Evolutionary conservation across 2,329 filamentous ascomycete species (phyloP), one percentile per base, ranked within the genome.

Genomic region (Corynespora cassiicola): DNA sequence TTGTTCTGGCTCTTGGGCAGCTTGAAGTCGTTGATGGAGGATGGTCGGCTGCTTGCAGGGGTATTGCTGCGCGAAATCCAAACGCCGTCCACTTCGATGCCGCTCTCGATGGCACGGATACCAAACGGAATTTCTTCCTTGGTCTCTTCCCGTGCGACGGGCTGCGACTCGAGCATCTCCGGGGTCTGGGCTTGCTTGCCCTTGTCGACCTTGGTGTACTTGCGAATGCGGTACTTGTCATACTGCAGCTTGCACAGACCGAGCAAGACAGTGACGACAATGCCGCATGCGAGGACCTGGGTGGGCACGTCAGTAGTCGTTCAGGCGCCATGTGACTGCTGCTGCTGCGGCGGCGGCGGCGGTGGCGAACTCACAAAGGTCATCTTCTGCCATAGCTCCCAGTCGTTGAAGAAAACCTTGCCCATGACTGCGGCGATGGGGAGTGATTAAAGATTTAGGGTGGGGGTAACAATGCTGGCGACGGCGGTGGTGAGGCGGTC

Each of bases 381-480:
- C 84, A 96, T 85, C 74, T 95, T 84, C 76, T 94, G 82, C 90
- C 90, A 96, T 57, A 94, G 73, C 54, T 80, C 74, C 90, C 90
- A 95, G 32, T 50, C 65, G 14, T 44, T 58, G 53, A 76, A 77
- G 63, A 77, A 76, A 23, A 43, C 45, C 15, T 63, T 61, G 45
- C 52, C 56, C 44, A 63, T 63, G 31, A 46, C 51, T 25, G 37
- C 50, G 51, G 41, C 53, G 36, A 43, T 31, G 42, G 39, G 38
- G 20, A 34, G 34, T 34, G 40, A 47, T 45, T 44, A 38, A 35
- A 34, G 33, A 35, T 34, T 31, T 47, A 44, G 45, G 45, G 26
- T 30, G 24, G 40, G 23, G 42, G 41, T 54, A 55, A 47, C 48
- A 52, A 58, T 53, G 49, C 35, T 36, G 45, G 41, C 25, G 31